Base-by-base conservation (phyloP, 352 stramenopile genomes). In the Pythium vanterpoolii region DNA sequence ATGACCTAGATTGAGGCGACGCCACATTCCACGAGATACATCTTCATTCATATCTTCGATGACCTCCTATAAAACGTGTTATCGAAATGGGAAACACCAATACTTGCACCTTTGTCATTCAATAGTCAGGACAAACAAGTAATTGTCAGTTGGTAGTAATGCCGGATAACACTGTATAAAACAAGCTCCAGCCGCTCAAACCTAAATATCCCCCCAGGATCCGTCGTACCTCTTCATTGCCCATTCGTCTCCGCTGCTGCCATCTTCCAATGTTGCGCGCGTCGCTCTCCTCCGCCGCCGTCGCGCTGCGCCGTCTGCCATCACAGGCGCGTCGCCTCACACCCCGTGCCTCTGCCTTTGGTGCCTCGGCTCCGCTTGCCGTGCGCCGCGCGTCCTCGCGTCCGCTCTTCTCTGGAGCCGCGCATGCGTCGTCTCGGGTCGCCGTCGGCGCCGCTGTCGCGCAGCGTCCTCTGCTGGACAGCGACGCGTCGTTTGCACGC, bases 281-380 rank as follows among this genome's bases (percentile, higher is more conserved):
- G 24, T 44, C 49, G n/a, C 34, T 56, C 34, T 56, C 49, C 23
- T 33, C 33, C 18, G 49, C 33, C 9, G n/a, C 33, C 13, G 24
- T 36, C 24, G 49, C 49, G 40, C 52, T 60, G 52, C 52, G 52
- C 30, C 52, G 52, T 28, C 52, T 52, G 40, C 52, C 52, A n/a
- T 31, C 36, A 14, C 49, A 39, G 45, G 18, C 49, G 49, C 34
- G 21, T 14, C 49, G 30, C 24, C 34, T 47, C 34, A 8, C 36
- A 23, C 49, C 36, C 38, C 51, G 39, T 30, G 39, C 24, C 27
- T 0, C 36, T 23, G n/a, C 40, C 9, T 3, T 8, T 21, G 16
- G 28, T 34, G 27, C 38, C 1, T 33, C 2, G 27, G 16, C 38
- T 2, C 28, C 52, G 3, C 13, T 24, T 30, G 40, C 52, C 16